Conservation (phyloP, 2,329 filamentous ascomycete species). For the Curvularia lunata region DNA sequence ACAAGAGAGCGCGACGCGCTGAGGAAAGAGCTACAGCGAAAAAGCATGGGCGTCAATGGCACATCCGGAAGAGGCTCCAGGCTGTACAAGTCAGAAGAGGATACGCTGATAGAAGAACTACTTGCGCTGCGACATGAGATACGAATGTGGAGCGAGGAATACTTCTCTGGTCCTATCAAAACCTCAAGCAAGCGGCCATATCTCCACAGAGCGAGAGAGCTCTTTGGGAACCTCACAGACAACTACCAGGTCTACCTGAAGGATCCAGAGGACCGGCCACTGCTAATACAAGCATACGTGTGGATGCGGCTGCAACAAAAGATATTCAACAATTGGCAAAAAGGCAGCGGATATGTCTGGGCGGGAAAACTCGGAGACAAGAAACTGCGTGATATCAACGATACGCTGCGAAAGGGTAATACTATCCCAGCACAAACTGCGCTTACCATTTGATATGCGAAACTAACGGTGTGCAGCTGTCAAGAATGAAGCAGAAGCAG, state of each 20-base stretch:
- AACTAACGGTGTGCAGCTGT: constrained; percentile 38
- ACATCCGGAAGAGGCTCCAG: constrained; percentile 34
- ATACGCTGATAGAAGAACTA: constrained; percentile 45
- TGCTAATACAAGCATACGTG: constrained; percentile 46
- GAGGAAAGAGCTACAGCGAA: constrained; percentile 45
- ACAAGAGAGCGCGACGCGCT: constrained; percentile 48
- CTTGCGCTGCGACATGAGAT: constrained; percentile 45
- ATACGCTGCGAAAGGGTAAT: constrained; percentile 45
- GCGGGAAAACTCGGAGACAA: constrained; percentile 48
- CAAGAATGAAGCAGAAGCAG: constrained; percentile 45
- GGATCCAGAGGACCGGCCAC: constrained; percentile 39
- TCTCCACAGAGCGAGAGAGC: constrained; percentile 39
- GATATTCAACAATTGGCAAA: constrained; percentile 46
- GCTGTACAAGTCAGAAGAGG: constrained; percentile 46
- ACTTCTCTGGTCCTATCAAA: constrained; percentile 40
- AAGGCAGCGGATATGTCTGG: constrained; percentile 48
- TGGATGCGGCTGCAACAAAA: constrained; percentile 48
- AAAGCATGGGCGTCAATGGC: constrained; percentile 41
- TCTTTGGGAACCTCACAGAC: constrained; percentile 44
- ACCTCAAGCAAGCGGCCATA: constrained; percentile 40
- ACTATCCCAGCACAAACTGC: not conserved
- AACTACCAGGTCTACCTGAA: constrained; percentile 45
- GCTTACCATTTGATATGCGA: not conserved
- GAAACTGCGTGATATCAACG: constrained; percentile 46
- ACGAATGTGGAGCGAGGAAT: constrained; percentile 44